phyloP scores from a whole-genome alignment of 1,284 basidiomycete species.

The Phellopilus nigrolimitatus region DNA sequence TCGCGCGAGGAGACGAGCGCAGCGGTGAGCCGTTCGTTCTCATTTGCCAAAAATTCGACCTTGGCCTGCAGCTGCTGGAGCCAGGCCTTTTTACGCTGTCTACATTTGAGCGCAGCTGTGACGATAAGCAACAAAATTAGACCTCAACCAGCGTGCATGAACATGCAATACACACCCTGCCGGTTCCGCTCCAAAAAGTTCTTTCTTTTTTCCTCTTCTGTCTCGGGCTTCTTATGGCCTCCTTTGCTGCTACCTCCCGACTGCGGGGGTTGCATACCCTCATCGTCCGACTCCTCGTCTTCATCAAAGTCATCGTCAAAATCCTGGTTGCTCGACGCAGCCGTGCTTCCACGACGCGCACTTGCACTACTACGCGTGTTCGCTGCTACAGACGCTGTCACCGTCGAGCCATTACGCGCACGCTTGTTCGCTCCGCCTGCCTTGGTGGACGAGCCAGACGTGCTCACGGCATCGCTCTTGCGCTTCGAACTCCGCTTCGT shows the following conservation, averaged over 20 bases:
- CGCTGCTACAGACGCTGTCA: conserved; percentile 26
- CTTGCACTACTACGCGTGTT: conserved; percentile 26
- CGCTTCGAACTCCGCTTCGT: conserved; percentile 61
- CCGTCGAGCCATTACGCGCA: too few species aligned
- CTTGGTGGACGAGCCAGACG: conserved; percentile 26
- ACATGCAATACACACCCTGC: conserved; percentile 59
- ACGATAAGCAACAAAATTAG: conserved; percentile 1
- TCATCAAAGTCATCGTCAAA: conserved; percentile 47
- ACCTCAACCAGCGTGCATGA: not conserved
- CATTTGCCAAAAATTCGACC: conserved; percentile 84
- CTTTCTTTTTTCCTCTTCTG: conserved; percentile 91
- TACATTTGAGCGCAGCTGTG: conserved; percentile 95
- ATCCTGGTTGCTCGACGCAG: conserved; percentile 30
- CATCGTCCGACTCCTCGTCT: conserved; percentile 30
- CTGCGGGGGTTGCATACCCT: conserved; percentile 20
- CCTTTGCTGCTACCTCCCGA: conserved; percentile 25
- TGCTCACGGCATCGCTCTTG: conserved; percentile 45
- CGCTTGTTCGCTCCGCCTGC: conserved; percentile 38
- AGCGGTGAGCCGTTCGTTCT: conserved; percentile 88
- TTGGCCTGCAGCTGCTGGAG: conserved; percentile 88
- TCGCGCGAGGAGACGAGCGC: conserved; percentile 74
- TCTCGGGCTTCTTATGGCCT: conserved; percentile 72
- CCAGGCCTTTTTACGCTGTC: conserved; percentile 99
- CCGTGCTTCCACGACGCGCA: conserved; percentile 23
- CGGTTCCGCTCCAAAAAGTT: conserved; percentile 94